Base-by-base conservation (phyloP, 192 early-diverging fungal genomes). In the Lobulomyces angularis region DNA sequence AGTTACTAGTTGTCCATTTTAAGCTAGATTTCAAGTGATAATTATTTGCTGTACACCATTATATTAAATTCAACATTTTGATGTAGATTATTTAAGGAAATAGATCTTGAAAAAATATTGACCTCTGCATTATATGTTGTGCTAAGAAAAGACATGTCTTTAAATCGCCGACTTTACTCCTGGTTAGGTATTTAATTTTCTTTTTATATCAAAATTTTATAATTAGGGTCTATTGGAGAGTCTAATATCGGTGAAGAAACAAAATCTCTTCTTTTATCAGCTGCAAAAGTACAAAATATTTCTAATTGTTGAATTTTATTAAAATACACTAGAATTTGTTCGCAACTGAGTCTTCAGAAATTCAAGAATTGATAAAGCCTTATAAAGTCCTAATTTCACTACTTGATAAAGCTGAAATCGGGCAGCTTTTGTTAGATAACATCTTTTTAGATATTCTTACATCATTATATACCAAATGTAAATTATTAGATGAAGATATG, bases 71-170 rank as follows among this genome's bases (percentile, higher is more conserved):
- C 5, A 37, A 37, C 20, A 25, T 7, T 5, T 11, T 11, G 5
- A 11, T 37, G 21, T 5, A 34, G 53, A 41, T 16, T 83, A 12
- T 71, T 89, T 14, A 47, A 64, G n/a, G 53, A 68, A 19, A 61
- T 72, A 14, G 86, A 92, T 41, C 40, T 80, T 26, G 62, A 67
- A 5, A 39, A 83, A 18, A 53, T 95, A 29, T 66, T 85, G 36
- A 64, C 67, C 12, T 62, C 79, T 5, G 91, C 87, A 0, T 59
- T 84, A 1, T 62, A 66, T 18, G 89, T 93, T 12, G 85, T 92
- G 6, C 46, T 92, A 38, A 61, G 82, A 23, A 84, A 83, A 50
- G 92, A 96, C 55, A 92, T 92, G 86, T 89, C 90, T 17, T 68
- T 96, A 11, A 96, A 89, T 46, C 58, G 88, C 34, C 55, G 92